Conservation (phyloP, 805 yeast genomes). For the Barnettozyma sp. region DNA sequence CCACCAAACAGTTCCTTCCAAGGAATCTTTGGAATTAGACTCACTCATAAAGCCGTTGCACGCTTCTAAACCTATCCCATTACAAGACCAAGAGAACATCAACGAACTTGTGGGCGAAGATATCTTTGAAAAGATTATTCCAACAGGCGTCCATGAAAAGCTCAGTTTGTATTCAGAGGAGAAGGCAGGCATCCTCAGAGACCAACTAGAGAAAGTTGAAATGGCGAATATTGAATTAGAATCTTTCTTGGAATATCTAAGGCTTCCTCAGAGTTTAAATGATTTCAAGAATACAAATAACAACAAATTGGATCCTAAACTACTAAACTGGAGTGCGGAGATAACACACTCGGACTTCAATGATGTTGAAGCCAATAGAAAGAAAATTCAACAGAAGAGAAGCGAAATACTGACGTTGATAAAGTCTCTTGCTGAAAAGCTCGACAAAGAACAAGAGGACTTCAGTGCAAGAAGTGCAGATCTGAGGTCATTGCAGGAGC, state of each 20-base stretch:
- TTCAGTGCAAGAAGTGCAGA: slow-evolving; percentile 28
- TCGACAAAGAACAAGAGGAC: slow-evolving; percentile 31
- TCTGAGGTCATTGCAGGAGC: slow-evolving; percentile 31
- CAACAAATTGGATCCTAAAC: slow-evolving; percentile 27
- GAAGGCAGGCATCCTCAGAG: slow-evolving; percentile 68
- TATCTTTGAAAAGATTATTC: slow-evolving; percentile 74
- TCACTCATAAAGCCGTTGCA: slow-evolving; percentile 64
- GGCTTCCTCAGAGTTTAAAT: slow-evolving; percentile 60
- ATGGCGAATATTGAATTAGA: slow-evolving; percentile 71
- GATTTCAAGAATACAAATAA: slow-evolving; percentile 37
- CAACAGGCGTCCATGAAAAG: slow-evolving; percentile 80
- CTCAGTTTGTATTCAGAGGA: slow-evolving; percentile 86
- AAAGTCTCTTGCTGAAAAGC: slow-evolving; percentile 29
- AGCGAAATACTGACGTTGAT: slow-evolving; percentile 32
- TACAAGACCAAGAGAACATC: slow-evolving; percentile 41
- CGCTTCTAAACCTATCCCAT: slow-evolving; percentile 53
- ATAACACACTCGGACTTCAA: slow-evolving; percentile 24
- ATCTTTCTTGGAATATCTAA: slow-evolving; percentile 75
- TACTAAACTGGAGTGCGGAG: slow-evolving; percentile 24
- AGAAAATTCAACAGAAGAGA: slow-evolving; percentile 27
- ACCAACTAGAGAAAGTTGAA: slow-evolving; percentile 66
- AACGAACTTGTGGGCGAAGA: slow-evolving; percentile 40
- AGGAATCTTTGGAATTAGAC: slow-evolving; percentile 36
- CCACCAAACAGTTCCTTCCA: slow-evolving; percentile 67
- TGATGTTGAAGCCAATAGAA: slow-evolving; percentile 28